Percentiles rank a stretch among this genome's conserved stretches.
Evolutionary conservation across 2,329 filamentous ascomycete species (phyloP).

Genomic region (Fusarium sp.): DNA sequence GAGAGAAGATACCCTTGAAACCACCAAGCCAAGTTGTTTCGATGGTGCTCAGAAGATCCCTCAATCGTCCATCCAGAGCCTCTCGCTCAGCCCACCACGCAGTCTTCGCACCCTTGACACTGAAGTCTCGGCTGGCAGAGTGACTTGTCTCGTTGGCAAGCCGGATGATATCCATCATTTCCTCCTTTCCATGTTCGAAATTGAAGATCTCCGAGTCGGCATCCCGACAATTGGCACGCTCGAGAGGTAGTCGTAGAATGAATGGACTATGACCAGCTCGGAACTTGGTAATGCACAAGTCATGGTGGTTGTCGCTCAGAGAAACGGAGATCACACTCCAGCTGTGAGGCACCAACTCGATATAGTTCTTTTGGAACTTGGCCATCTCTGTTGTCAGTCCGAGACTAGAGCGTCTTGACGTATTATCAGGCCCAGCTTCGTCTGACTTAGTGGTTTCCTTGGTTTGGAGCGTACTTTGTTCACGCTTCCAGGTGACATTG

Average conservation of each 20-base stretch:
- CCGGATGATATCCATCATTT: slow-evolving; percentile 84
- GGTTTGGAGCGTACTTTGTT: slow-evolving; percentile 66
- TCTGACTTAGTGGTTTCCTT: slow-evolving; percentile 26
- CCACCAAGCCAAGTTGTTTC: slow-evolving; percentile 96
- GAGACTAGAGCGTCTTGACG: slow-evolving; percentile 56
- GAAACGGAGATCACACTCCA: slow-evolving; percentile 92
- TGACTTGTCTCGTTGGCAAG: slow-evolving; percentile 88
- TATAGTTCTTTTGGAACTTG: slow-evolving; percentile 80
- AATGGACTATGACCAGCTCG: slow-evolving; percentile 81
- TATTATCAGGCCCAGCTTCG: slow-evolving; percentile 5
- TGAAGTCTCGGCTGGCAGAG: slow-evolving; percentile 71
- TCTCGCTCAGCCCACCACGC: slow-evolving; percentile 93
- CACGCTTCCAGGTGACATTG: slow-evolving; percentile 74
- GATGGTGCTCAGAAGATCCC: slow-evolving; percentile 82
- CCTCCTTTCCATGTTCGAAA: slow-evolving; percentile 81
- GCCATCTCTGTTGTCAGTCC: slow-evolving; percentile 63
- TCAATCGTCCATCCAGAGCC: slow-evolving; percentile 79
- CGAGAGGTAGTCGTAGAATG: slow-evolving; percentile 85
- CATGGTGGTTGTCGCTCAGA: slow-evolving; percentile 82
- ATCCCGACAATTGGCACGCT: slow-evolving; percentile 82
- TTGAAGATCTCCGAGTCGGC: slow-evolving; percentile 82
- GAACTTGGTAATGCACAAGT: slow-evolving; percentile 90
- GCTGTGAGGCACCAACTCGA: slow-evolving; percentile 82
- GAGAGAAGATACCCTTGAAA: slow-evolving; percentile 93
- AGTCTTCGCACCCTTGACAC: slow-evolving; percentile 77